Percentiles rank a stretch among this genome's conserved stretches.
phyloP scores from a whole-genome alignment of 139 green algal genomes.

The Chlamydomonas schloesseri region DNA sequence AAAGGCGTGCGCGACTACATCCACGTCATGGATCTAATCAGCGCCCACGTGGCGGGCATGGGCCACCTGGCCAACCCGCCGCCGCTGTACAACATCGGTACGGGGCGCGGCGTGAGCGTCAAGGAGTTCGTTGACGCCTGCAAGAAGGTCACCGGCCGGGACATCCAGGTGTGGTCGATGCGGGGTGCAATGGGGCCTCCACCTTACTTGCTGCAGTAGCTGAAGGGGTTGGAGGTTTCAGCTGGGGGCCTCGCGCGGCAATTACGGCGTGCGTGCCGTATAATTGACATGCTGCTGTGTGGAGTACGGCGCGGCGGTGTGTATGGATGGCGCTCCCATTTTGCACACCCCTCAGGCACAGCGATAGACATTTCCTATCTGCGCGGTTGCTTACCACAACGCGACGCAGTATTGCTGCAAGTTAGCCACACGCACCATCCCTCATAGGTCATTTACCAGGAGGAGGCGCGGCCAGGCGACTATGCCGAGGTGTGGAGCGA shows the following conservation, averaged over 20 bases:
- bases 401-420: no score
- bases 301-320: background rate
- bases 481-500: conserved; percentile 64
- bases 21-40: conserved; percentile 82
- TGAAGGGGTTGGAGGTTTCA: background rate
- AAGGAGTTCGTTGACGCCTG: conserved; percentile 68
- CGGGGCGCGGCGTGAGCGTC: conserved; percentile 69
- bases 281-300: background rate
- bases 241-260: background rate
- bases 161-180: conserved; percentile 49
- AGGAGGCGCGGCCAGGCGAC: conserved; percentile 61
- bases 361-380: background rate
- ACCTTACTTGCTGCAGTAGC: no score
- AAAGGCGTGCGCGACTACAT: conserved; percentile 82
- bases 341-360: background rate
- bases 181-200: background rate
- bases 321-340: background rate
- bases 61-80: conserved; percentile 63
- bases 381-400: no score
- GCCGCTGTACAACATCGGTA: conserved; percentile 80
- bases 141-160: conserved; percentile 51
- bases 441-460: conserved; percentile 53
- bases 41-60: conserved; percentile 70
- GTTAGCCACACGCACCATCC: background rate
- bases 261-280: no score